Evolutionary conservation across 78 protist species (phyloP).

Genomic region (Dictyostelium brefeldianum): DNA sequence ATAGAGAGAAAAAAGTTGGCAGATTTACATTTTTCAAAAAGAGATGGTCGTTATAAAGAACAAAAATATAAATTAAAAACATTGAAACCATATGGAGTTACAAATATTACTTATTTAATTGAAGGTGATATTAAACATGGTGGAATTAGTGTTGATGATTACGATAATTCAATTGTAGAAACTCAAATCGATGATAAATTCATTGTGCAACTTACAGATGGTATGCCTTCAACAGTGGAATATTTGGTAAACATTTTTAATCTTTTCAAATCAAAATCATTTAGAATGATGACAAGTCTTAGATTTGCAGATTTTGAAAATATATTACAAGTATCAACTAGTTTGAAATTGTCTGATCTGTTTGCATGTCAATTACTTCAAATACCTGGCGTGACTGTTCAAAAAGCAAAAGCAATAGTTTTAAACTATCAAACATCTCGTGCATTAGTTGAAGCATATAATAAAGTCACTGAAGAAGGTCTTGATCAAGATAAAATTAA

Average conservation of each 20-base stretch:
- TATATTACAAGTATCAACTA: background rate
- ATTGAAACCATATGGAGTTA: conserved; percentile 14
- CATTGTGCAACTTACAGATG: background rate
- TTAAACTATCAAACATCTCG: background rate
- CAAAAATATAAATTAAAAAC: conserved; percentile 37
- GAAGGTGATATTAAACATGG: background rate
- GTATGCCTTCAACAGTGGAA: background rate
- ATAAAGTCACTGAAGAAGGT: background rate
- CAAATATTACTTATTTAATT: conserved; percentile 27
- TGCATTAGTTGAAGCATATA: background rate
- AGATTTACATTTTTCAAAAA: conserved; percentile 8
- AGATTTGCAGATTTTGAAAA: background rate
- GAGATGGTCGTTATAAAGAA: conserved; percentile 67
- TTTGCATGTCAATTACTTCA: conserved; percentile 1
- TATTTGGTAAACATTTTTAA: background rate
- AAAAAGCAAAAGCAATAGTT: background rate
- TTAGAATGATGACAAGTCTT: background rate
- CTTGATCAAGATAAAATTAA: background rate
- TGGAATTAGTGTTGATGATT: background rate
- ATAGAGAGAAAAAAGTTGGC: conserved; percentile 25
- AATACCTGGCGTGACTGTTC: background rate
- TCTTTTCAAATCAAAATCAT: background rate
- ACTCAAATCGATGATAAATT: background rate
- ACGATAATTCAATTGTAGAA: background rate
- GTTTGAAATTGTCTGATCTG: background rate